Percentiles rank a stretch among this genome's conserved stretches.
phyloP scores from a whole-genome alignment of 2,329 filamentous ascomycete genomes.

The Cryphonectria nitschkei region DNA sequence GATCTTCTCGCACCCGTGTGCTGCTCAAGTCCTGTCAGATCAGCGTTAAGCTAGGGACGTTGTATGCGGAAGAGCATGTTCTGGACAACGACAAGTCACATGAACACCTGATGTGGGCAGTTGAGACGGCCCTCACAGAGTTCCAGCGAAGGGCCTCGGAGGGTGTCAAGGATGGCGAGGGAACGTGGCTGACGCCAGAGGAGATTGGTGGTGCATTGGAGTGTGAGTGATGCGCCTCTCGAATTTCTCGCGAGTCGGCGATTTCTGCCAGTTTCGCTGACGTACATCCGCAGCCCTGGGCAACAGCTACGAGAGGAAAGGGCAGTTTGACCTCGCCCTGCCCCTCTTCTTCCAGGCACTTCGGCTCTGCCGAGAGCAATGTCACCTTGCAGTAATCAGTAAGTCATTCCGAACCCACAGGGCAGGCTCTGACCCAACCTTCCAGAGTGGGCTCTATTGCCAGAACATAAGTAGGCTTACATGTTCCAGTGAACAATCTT shows the following conservation, averaged over 20 bases:
- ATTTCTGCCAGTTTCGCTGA: slow-evolving; percentile 28
- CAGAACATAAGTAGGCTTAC: slow-evolving; percentile 19
- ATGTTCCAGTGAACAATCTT: slow-evolving; percentile 73
- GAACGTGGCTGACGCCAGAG: slow-evolving; percentile 70
- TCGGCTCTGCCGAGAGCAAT: slow-evolving; percentile 65
- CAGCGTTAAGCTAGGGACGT: slow-evolving; percentile 80
- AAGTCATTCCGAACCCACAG: slow-evolving; percentile 40
- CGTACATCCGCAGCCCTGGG: slow-evolving; percentile 63
- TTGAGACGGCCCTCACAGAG: slow-evolving; percentile 79
- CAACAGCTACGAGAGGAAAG: slow-evolving; percentile 72
- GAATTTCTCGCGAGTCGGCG: not conserved
- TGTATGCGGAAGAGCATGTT: slow-evolving; percentile 79
- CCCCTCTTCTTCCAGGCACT: slow-evolving; percentile 88
- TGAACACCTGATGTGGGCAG: slow-evolving; percentile 75
- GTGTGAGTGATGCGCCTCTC: slow-evolving; percentile 46
- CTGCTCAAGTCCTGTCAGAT: slow-evolving; percentile 76
- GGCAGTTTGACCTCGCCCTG: slow-evolving; percentile 78
- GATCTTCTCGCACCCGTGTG: slow-evolving; percentile 59
- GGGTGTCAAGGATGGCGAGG: slow-evolving; percentile 71
- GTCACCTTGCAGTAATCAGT: slow-evolving; percentile 81
- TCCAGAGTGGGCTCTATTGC: not conserved
- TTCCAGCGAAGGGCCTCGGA: slow-evolving; percentile 67
- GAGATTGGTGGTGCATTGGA: slow-evolving; percentile 77
- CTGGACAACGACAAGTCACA: slow-evolving; percentile 75
- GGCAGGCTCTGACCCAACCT: not conserved